Evolutionary conservation across 73 alveolate genomes (phyloP), one percentile per base, ranked within the genome.

Genomic region (Uronychia setigera): DNA sequence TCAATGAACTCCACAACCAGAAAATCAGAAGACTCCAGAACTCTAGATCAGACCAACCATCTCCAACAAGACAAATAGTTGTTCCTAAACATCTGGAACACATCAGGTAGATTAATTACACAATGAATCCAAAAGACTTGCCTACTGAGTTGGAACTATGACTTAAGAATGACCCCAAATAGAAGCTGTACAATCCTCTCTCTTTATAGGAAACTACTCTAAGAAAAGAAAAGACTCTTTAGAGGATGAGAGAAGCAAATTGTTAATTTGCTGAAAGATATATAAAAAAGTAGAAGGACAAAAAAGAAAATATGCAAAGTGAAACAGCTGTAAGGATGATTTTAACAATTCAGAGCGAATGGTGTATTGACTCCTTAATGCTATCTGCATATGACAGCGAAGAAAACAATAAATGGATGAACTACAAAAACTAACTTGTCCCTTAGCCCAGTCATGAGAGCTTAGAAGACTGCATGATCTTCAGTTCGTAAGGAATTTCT

Each of bases 141-240:
- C 67, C 67, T 46, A 46, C n/a, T 46, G 67, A 46, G 67, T 19
- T 46, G 5, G 67, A 46, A 19, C 19, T 46, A 19, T 11, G 67
- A 46, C 67, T 46, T 5, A 5, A 19, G 67, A 46, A 46, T 19
- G 67, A 46, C 67, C 67, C 67, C 67, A 46, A 46, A 19, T 19
- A 46, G n/a, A 46, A 46, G 67, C 67, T 46, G n/a, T 46, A 46
- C 67, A 46, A 46, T n/a, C 67, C 67, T 19, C 67, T 46, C 67
- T 19, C 19, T 5, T 19, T 11, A 5, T 19, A 46, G 19, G 67
- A 46, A 19, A 46, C 67, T 19, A 46, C 67, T 11, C 67, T 46
- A 19, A 5, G 67, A 19, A 46, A 46, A 19, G 67, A 46, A 19
- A 46, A 11, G 19, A 19, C 67, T 5, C 19, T 46, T 5, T 19